Evolutionary conservation across 768 basidiomycete genomes (phyloP).

Genomic region (Agrocybe praecox): DNA sequence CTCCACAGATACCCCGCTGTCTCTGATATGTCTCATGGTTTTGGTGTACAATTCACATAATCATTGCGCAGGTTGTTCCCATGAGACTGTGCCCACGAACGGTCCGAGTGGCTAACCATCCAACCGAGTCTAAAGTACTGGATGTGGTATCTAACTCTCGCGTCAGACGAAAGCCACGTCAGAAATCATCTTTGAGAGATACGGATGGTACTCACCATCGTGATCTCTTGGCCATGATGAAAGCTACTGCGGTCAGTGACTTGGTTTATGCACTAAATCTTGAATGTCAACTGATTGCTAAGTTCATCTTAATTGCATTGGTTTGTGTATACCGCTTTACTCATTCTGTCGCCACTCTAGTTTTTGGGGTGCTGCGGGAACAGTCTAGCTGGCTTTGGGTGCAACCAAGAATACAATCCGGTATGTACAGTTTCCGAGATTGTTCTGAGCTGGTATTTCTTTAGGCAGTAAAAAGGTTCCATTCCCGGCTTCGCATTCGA

Average conservation of each 20-base stretch:
- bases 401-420: not conserved
- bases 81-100: slow-evolving; percentile 5
- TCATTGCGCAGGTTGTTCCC: not conserved
- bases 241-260: not conserved
- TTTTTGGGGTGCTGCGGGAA: not conserved
- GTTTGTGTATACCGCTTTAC: not conserved
- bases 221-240: not conserved
- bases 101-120: slow-evolving; percentile 1
- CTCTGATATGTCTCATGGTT: not conserved
- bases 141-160: slow-evolving; percentile 4
- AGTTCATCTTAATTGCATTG: not conserved
- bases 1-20: slow-evolving; percentile 5
- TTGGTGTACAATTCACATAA: slow-evolving; percentile 8
- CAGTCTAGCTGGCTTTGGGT: not conserved
- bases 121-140: not conserved
- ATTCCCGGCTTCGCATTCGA: not conserved
- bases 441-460: not conserved
- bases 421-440: not conserved
- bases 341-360: not conserved
- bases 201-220: not conserved
- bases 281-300: not conserved
- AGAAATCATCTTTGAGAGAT: not conserved
- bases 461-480: not conserved
- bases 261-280: not conserved
- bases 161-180: slow-evolving; percentile 10